A percentile compares a stretch with the other conserved stretches of the same genome.
These are phyloP conservation scores for Afroboletus lepidellus DNA, from an alignment of 1,284 basidiomycete species.

Conservation along the genomic window DNA sequence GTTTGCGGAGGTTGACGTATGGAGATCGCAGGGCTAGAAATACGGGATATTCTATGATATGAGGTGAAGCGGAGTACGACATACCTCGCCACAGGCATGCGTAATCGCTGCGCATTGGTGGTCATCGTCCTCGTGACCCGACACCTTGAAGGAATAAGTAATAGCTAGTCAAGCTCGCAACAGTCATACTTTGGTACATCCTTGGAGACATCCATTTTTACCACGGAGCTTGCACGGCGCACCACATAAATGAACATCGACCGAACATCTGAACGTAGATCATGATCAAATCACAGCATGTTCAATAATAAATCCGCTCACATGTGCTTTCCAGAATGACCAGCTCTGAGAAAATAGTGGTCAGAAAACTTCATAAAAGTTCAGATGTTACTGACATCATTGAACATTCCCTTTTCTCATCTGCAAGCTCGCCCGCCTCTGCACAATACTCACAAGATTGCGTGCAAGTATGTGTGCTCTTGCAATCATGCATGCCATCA, in stretches of 20 bases:
- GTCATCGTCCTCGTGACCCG: constrained; percentile 43
- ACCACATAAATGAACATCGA: constrained; percentile 48
- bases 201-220: constrained; percentile 45
- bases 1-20: constrained; percentile 28
- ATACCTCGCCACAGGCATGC: constrained; percentile 56
- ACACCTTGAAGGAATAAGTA: constrained; percentile 31
- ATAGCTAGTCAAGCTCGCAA: constrained; percentile 10
- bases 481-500: constrained; percentile 45
- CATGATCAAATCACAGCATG: not conserved
- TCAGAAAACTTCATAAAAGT: not conserved
- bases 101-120: constrained; percentile 51
- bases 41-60: not conserved
- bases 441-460: constrained; percentile 44
- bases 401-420: constrained; percentile 35
- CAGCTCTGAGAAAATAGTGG: constrained; percentile 41
- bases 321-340: constrained; percentile 54
- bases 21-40: constrained; percentile 46
- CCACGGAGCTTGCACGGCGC: constrained; percentile 40
- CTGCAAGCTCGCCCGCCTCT: constrained; percentile 18
- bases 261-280: constrained; percentile 40
- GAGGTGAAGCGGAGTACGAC: not conserved
- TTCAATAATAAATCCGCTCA: constrained; percentile 26
- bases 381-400: constrained; percentile 39
- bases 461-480: constrained; percentile 46
- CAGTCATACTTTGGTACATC: constrained; percentile 44